A percentile compares a stretch with the other conserved stretches of the same genome.
Conservation (phyloP, 306 rosid species). For the Gastrolobium bilobum region DNA sequence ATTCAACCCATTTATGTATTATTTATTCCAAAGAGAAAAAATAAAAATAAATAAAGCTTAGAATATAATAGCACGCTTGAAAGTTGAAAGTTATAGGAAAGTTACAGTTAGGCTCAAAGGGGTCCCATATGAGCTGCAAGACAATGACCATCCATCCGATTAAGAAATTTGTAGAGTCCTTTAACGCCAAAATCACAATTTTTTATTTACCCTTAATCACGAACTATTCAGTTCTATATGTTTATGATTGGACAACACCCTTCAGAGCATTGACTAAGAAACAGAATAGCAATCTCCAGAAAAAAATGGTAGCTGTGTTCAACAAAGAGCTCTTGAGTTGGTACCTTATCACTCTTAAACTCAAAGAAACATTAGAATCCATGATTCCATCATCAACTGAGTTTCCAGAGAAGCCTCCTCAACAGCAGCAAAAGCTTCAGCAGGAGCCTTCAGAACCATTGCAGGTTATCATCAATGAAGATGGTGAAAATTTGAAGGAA, state of each 20-base stretch:
- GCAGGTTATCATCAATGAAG: conserved; percentile 48
- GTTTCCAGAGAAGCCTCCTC: conserved; percentile 47
- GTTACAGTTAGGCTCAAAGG: conserved; percentile 37
- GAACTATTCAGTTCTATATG: conserved; percentile 22
- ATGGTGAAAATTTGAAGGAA: conserved; percentile 43
- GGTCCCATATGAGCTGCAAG: conserved; percentile 54
- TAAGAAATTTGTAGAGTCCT: conserved; percentile 25
- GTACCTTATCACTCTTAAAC: conserved; percentile 89
- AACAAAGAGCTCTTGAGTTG: conserved; percentile 87
- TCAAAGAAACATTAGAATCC: conserved; percentile 80
- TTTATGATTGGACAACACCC: conserved; percentile 33
- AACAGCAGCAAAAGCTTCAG: conserved; percentile 47
- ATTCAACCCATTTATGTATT: conserved; percentile 14
- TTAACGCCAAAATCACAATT: conserved; percentile 15
- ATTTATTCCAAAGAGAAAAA: conserved; percentile 13
- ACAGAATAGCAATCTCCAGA: conserved; percentile 13
- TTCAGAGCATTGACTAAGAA: conserved; percentile 21
- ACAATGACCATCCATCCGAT: neutral
- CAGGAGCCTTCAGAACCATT: conserved; percentile 55
- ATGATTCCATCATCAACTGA: conserved; percentile 60
- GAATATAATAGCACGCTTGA: conserved; percentile 26
- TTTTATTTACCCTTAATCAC: conserved; percentile 6
- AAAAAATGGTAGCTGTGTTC: conserved; percentile 89
- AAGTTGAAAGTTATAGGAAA: conserved; percentile 38
- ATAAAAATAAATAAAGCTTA: conserved; percentile 1